A percentile compares a stretch with the other conserved stretches of the same genome.
Conservation (phyloP, 2,329 filamentous ascomycete species). For the Ophiocordyceps camponoti-leonardi region DNA sequence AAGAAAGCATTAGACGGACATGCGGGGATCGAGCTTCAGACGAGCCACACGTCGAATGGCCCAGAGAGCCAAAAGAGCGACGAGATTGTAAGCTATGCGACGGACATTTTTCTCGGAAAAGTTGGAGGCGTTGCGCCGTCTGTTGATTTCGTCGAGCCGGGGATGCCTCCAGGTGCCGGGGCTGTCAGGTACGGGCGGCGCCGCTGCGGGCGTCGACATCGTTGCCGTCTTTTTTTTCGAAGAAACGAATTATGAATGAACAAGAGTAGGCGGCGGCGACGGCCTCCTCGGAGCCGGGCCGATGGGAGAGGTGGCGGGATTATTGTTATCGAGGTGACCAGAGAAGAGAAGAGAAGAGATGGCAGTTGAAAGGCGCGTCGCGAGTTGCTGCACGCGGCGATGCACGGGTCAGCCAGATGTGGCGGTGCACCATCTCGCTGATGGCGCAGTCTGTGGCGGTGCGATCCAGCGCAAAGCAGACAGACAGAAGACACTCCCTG, state of each 20-base stretch:
- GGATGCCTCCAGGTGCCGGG: slow-evolving; percentile 86
- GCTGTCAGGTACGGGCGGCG: slow-evolving; percentile 26
- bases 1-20: slow-evolving; percentile 12
- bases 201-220: slow-evolving; percentile 23
- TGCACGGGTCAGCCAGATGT: background rate
- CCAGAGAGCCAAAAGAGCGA: slow-evolving; percentile 24
- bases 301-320: background rate
- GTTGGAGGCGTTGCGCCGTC: slow-evolving; percentile 57
- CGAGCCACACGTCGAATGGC: slow-evolving; percentile 16
- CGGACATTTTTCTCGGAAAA: slow-evolving; percentile 66
- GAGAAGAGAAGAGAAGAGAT: too few relatives aligned
- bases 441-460: background rate
- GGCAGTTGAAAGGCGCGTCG: too few relatives aligned
- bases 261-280: too few relatives aligned
- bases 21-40: slow-evolving; percentile 17
- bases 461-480: too few relatives aligned
- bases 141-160: slow-evolving; percentile 69
- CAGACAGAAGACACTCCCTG: background rate
- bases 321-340: background rate
- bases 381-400: background rate
- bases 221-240: slow-evolving; percentile 13
- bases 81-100: slow-evolving; percentile 50
- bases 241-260: background rate
- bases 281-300: too few relatives aligned
- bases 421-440: background rate